Evolutionary conservation across 116 monocot species (phyloP).

Genomic region (Zostera marina): DNA sequence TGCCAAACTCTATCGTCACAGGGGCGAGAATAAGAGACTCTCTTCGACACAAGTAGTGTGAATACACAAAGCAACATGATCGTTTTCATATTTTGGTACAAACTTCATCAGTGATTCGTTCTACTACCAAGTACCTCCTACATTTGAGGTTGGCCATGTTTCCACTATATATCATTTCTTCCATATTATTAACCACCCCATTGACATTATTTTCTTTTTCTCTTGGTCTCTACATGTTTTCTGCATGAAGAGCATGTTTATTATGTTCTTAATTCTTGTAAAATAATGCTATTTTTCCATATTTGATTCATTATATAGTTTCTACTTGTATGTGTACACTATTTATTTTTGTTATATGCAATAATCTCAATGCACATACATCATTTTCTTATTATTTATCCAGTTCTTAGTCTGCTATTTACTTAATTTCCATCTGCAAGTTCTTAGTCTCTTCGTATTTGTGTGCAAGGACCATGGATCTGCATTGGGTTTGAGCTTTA

Average conservation of each 20-base stretch:
- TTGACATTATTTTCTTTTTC: slow-evolving; percentile 3
- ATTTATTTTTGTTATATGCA: background rate
- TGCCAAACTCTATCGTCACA: slow-evolving; percentile 32
- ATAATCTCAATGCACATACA: background rate
- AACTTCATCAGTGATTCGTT: background rate
- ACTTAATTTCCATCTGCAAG: too few relatives aligned
- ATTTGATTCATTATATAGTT: slow-evolving; percentile 1
- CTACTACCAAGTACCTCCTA: background rate
- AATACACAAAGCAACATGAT: too few relatives aligned
- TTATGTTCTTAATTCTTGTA: slow-evolving; percentile 4
- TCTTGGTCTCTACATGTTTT: background rate
- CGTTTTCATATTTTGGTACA: background rate
- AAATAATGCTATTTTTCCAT: slow-evolving; percentile 3
- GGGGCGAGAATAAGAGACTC: slow-evolving; percentile 13
- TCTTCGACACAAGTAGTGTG: slow-evolving; percentile 4
- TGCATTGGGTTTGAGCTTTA: too few relatives aligned
- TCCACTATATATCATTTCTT: background rate
- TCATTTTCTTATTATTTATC: background rate
- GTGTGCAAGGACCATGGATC: too few relatives aligned
- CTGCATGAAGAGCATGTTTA: background rate
- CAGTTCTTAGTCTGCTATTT: background rate
- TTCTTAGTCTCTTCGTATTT: too few relatives aligned
- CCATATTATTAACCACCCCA: slow-evolving; percentile 3
- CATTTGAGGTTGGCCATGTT: background rate
- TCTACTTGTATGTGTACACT: background rate